Evolutionary conservation across 805 yeast genomes (phyloP).

Genomic region (Yarrowia yakushimensis): DNA sequence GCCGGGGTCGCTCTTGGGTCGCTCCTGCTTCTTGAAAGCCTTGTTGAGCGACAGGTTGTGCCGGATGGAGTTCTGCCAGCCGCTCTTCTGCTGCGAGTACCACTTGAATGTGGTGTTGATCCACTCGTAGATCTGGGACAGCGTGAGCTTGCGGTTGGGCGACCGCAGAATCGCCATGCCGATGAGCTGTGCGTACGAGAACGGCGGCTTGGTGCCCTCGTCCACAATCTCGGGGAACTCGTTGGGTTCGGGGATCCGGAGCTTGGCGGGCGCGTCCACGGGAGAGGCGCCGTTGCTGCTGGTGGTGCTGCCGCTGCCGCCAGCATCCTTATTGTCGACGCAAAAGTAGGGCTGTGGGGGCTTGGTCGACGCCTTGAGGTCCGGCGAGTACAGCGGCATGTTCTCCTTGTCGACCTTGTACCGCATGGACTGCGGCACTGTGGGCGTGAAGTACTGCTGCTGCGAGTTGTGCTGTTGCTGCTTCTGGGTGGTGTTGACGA

Average conservation of each 20-base stretch:
- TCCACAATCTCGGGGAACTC: conserved; percentile 46
- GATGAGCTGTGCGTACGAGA: conserved; percentile 87
- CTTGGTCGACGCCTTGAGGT: conserved; percentile 14
- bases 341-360: conserved; percentile 15
- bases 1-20: conserved; percentile 60
- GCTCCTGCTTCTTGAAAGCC: conserved; percentile 85
- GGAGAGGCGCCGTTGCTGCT: neutral
- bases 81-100: conserved; percentile 79
- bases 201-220: conserved; percentile 79
- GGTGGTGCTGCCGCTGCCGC: neutral
- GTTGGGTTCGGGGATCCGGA: conserved; percentile 26
- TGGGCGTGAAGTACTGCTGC: conserved; percentile 15
- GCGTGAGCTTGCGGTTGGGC: conserved; percentile 64
- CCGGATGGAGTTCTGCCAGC: conserved; percentile 97
- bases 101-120: conserved; percentile 79
- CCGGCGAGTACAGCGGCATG: conserved; percentile 14
- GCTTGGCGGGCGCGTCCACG: neutral
- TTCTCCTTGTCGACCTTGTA: conserved; percentile 18
- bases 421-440: conserved; percentile 21
- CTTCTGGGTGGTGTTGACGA: neutral
- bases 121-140: conserved; percentile 88
- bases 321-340: conserved; percentile 1
- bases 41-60: conserved; percentile 91
- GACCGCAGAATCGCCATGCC: conserved; percentile 89
- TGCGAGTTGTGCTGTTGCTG: conserved; percentile 6